Evolutionary conservation across 1,284 basidiomycete genomes (phyloP).

Genomic region (Malassezia equina): DNA sequence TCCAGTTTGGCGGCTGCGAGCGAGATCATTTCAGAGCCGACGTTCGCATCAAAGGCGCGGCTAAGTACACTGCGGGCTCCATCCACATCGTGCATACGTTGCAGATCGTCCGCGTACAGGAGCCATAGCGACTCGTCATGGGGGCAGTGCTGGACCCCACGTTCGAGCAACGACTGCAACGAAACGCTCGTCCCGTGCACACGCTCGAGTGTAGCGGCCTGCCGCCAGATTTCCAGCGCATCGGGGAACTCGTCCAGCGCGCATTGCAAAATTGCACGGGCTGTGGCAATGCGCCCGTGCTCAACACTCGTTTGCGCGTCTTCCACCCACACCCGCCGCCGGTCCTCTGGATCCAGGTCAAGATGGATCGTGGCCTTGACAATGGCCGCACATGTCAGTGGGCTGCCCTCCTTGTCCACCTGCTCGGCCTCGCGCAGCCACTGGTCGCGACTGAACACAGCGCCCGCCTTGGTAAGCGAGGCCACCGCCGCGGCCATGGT

Average conservation of each 20-base stretch:
- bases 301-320: constrained; percentile 75
- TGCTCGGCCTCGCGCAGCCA: constrained; percentile 91
- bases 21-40: constrained; percentile 94
- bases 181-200: constrained; percentile 70
- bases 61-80: constrained; percentile 77
- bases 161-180: constrained; percentile 68
- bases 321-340: constrained; percentile 75
- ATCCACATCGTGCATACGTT: constrained; percentile 68
- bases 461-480: constrained; percentile 69
- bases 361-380: constrained; percentile 87
- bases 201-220: constrained; percentile 84
- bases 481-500: constrained; percentile 75
- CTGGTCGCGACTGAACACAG: constrained; percentile 79
- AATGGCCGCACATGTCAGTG: constrained; percentile 82
- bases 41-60: constrained; percentile 83
- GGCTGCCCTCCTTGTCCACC: constrained; percentile 75
- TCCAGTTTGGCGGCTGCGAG: constrained; percentile 92
- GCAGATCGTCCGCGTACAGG: constrained; percentile 91
- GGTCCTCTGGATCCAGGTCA: constrained; percentile 88
- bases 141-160: constrained; percentile 78
- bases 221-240: constrained; percentile 69
- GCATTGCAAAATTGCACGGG: constrained; percentile 77
- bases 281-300: constrained; percentile 67
- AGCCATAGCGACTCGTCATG: constrained; percentile 93
- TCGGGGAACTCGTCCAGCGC: constrained; percentile 85